Evolutionary conservation across 2,329 filamentous ascomycete genomes (phyloP).

Genomic region (Dissoconium aciculare): DNA sequence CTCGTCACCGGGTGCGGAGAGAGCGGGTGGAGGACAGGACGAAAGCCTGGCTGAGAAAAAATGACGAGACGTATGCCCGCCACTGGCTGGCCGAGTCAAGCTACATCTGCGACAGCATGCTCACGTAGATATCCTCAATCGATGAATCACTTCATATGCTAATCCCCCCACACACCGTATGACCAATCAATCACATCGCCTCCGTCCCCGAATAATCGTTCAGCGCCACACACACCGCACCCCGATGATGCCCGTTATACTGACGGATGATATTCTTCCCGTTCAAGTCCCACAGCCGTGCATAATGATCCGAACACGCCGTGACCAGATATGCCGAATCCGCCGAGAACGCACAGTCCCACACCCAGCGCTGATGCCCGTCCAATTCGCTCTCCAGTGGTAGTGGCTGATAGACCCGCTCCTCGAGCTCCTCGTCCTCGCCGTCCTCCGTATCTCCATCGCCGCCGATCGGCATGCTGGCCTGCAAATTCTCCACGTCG

Average conservation of each 20-base stretch:
- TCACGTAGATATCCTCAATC: no score
- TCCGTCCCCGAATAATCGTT: conserved; percentile 46
- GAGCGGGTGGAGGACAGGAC: no score
- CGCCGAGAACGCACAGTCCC: conserved; percentile 91
- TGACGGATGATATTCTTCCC: conserved; percentile 84
- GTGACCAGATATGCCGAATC: conserved; percentile 89
- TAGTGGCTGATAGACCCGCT: conserved; percentile 41
- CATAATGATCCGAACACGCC: conserved; percentile 86
- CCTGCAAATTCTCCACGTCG: conserved; percentile 37
- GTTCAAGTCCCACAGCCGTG: conserved; percentile 73
- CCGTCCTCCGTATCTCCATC: conserved; percentile 5
- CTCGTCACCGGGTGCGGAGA: no score
- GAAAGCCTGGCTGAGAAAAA: no score
- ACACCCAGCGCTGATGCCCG: conserved; percentile 90
- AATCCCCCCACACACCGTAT: not conserved
- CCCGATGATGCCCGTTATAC: conserved; percentile 87
- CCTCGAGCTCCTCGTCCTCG: conserved; percentile 24
- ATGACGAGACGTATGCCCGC: no score
- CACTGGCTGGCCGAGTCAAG: no score
- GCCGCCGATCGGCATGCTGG: conserved; percentile 6
- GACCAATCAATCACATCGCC: not conserved
- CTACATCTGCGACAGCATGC: no score
- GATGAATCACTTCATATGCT: no score
- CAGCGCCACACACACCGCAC: conserved; percentile 79
- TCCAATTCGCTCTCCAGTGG: conserved; percentile 75